These are phyloP conservation scores for Globisporangium megalacanthum DNA, from an alignment of 352 stramenopile genomes.

Conservation along the genomic window DNA sequence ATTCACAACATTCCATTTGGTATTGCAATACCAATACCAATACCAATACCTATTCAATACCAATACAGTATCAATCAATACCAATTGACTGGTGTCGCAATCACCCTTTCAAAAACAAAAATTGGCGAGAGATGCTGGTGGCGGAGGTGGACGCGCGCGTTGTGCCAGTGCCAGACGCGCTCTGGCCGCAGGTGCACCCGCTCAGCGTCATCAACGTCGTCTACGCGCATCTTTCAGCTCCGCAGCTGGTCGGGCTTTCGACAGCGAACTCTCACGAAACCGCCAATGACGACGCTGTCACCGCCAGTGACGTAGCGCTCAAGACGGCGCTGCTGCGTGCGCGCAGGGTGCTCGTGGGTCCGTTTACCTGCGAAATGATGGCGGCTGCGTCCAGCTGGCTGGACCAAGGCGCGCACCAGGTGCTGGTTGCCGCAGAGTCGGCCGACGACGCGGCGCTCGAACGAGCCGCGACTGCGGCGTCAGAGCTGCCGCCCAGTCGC, in stretches of 20 bases:
- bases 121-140: slow-evolving; percentile 19
- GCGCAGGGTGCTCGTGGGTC: slow-evolving; percentile 44
- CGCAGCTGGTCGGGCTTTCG: slow-evolving; percentile 27
- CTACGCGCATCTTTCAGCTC: slow-evolving; percentile 24
- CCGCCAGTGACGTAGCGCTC: slow-evolving; percentile 23
- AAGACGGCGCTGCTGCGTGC: slow-evolving; percentile 39
- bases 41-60: too few relatives aligned
- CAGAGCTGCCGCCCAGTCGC: slow-evolving; percentile 51
- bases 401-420: slow-evolving; percentile 50
- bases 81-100: not conserved
- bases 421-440: slow-evolving; percentile 43
- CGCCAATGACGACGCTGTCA: not conserved
- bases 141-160: slow-evolving; percentile 16
- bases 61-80: too few relatives aligned
- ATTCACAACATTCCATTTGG: too few relatives aligned
- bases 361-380: slow-evolving; percentile 55
- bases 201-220: slow-evolving; percentile 47
- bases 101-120: not conserved
- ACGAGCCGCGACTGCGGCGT: slow-evolving; percentile 46
- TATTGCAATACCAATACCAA: too few relatives aligned
- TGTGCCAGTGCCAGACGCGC: not conserved
- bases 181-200: slow-evolving; percentile 17
- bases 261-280: slow-evolving; percentile 5
- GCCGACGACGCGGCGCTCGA: slow-evolving; percentile 44
- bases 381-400: slow-evolving; percentile 52